Evolutionary conservation across 2,329 filamentous ascomycete species (phyloP).

Genomic region (Anthostomella pinea): DNA sequence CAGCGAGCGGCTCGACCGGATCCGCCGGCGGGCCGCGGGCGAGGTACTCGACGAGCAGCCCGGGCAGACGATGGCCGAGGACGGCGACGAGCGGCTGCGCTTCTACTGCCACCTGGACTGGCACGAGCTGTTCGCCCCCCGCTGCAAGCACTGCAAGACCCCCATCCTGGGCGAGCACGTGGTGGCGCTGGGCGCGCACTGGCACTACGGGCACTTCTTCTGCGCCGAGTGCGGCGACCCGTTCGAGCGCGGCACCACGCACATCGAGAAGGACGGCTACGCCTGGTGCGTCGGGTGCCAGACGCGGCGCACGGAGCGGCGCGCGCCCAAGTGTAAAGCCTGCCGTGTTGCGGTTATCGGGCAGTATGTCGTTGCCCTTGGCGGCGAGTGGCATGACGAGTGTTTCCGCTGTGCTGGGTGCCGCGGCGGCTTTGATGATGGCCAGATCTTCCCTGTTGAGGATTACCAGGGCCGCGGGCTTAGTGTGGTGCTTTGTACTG

Average conservation of each 20-base stretch:
- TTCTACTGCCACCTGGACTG: constrained; percentile 99
- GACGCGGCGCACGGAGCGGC: constrained; percentile 84
- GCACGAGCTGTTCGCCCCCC: constrained; percentile 89
- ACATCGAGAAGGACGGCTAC: constrained; percentile 94
- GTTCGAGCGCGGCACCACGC: constrained; percentile 68
- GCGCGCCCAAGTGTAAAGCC: constrained; percentile 81
- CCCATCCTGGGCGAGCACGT: constrained; percentile 95
- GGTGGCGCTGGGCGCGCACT: constrained; percentile 89
- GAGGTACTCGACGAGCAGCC: constrained; percentile 61
- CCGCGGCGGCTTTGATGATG: constrained; percentile 59
- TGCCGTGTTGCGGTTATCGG: constrained; percentile 85
- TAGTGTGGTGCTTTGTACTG: constrained; percentile 58
- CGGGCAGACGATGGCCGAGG: constrained; percentile 63
- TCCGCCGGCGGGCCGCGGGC: constrained; percentile 57
- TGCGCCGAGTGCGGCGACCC: constrained; percentile 98
- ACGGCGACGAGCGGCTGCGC: constrained; percentile 69
- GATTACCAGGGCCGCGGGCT: constrained; percentile 39
- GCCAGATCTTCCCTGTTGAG: constrained; percentile 61
- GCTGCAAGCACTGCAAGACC: constrained; percentile 94
- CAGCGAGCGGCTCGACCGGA: constrained; percentile 69
- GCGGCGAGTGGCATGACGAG: constrained; percentile 86
- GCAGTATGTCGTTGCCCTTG: constrained; percentile 83
- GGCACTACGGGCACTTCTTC: constrained; percentile 98
- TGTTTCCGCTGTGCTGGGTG: constrained; percentile 81
- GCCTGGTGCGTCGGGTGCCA: constrained; percentile 96